These are phyloP conservation scores for Stachybotrys echinatus DNA, from an alignment of 2,329 filamentous ascomycete genomes.

Conservation along the genomic window DNA sequence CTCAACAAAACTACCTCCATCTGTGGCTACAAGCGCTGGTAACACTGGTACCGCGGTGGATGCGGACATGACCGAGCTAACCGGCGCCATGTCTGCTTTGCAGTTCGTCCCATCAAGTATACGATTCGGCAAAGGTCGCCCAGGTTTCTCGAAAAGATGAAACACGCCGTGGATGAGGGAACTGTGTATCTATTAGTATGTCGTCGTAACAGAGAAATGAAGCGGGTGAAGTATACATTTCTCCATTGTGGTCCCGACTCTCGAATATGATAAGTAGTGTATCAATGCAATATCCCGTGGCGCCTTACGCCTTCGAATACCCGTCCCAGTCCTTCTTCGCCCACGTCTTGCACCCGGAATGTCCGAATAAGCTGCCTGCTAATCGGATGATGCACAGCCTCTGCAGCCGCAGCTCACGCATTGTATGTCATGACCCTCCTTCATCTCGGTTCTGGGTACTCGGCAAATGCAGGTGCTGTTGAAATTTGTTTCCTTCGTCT, in stretches of 20 bases:
- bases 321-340: not conserved
- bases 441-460: conserved; percentile 82
- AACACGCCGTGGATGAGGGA: not conserved
- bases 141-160: conserved; percentile 47
- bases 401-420: conserved; percentile 94
- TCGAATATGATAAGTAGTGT: conserved; percentile 12
- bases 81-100: conserved; percentile 64
- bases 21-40: conserved; percentile 1
- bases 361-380: conserved; percentile 8
- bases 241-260: too few relatives aligned
- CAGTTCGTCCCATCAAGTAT: conserved; percentile 66
- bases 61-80: conserved; percentile 57
- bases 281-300: not conserved
- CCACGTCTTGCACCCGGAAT: not conserved
- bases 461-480: conserved; percentile 96
- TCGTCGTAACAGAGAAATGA: conserved; percentile 26
- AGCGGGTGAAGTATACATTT: conserved; percentile 12
- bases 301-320: not conserved
- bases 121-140: conserved; percentile 55
- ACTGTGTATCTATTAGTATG: conserved; percentile 2
- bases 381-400: conserved; percentile 85
- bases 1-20: conserved; percentile 6
- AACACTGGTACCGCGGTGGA: conserved; percentile 21
- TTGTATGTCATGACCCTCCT: conserved; percentile 84
- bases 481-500: conserved; percentile 99